Base-by-base conservation (phyloP, 2,329 filamentous ascomycete genomes). In the Penicillium sp. region DNA sequence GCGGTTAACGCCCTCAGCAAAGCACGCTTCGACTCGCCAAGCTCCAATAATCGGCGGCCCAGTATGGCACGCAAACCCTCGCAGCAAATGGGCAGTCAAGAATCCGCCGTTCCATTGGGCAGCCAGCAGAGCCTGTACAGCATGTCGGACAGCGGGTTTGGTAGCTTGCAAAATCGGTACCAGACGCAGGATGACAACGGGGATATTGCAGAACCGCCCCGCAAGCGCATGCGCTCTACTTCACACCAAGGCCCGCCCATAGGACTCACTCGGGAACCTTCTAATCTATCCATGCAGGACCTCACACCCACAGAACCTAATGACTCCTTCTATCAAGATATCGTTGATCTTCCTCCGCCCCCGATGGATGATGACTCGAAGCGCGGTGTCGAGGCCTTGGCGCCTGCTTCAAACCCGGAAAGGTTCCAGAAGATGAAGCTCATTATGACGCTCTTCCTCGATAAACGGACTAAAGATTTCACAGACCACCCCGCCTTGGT, bases 1-100 rank as follows among this genome's bases (percentile, higher is more conserved):
- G 93, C 93, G 25, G 88, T 99, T 49, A 91, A 90, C 54, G 92
- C 93, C 50, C 95, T 99, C 70, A 96, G 89, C 80, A 96, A 97
- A 74, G 92, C 93, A 13, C 82, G 92, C 11, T 87, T 96, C 61
- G 91, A 96, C 67, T 95, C 91, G 2, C 90, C 91, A 39, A 71
- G 72, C 28, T 83, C 80, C 58, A 83, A 83, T 8, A 82, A 82
- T 2, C 80, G 83, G 19, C 79, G 84, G 35, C 81, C 86, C 0
- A 79, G 84, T 31, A 84, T 85, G 58, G 87, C 88, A 59, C 84
- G 83, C 64, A 81, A 87, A 48, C 84, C 88, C 60, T 79, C 84
- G 3, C 86, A 86, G 45, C 77, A 78, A 43, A 72, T 80, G 55
- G 74, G 73, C 50, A 81, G 77, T 60, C 81, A 84, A 60, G 78